Evolutionary conservation across 225 moss, liverwort and hornwort species (phyloP).

Genomic region (Straminergon stramineum): DNA sequence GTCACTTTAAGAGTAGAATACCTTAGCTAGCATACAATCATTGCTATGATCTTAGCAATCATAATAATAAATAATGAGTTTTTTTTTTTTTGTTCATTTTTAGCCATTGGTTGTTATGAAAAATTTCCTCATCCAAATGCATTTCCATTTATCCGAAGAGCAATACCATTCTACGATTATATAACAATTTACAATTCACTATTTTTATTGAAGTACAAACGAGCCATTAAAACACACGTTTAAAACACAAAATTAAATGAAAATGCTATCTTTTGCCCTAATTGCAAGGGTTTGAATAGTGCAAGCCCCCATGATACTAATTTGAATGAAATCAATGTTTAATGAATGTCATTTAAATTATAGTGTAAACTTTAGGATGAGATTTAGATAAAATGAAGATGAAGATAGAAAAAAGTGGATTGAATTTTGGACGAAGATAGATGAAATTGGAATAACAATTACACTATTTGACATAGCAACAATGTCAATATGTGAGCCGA

Average conservation of each 20-base stretch:
- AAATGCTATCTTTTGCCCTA: too few relatives aligned
- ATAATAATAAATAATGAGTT: too few relatives aligned
- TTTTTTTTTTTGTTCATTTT: not conserved
- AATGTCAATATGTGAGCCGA: too few relatives aligned
- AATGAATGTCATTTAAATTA: not conserved
- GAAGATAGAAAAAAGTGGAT: not conserved
- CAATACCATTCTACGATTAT: not conserved
- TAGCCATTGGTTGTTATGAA: not conserved
- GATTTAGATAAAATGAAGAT: too few relatives aligned
- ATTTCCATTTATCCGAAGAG: not conserved
- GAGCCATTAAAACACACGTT: too few relatives aligned
- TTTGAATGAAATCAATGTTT: not conserved
- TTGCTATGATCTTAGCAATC: not conserved
- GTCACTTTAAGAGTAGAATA: too few relatives aligned
- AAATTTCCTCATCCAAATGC: not conserved
- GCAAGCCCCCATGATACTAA: not conserved
- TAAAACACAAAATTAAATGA: rapidly evolving
- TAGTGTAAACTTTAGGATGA: not conserved
- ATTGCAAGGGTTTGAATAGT: not conserved
- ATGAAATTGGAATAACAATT: not conserved
- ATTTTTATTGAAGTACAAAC: rapidly evolving
- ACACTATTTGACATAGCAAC: too few relatives aligned
- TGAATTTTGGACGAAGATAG: not conserved
- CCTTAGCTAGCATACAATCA: not conserved
- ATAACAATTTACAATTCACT: not conserved